Evolutionary conservation across 1,139 yeast species (phyloP).

Genomic region (Kodamaea alishanica): DNA sequence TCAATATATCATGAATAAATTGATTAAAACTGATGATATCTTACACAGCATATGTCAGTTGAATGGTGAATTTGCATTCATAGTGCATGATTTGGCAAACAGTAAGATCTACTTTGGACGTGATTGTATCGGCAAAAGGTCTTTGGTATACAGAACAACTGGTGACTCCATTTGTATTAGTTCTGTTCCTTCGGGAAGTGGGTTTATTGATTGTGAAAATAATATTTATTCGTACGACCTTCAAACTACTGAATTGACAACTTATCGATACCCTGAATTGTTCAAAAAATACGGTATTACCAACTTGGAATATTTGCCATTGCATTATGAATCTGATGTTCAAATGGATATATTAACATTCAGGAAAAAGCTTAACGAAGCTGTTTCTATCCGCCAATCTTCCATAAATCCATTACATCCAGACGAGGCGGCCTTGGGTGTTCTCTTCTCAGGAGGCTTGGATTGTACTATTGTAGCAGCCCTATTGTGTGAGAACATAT

Average conservation of each 20-base stretch:
- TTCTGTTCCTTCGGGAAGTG: conserved; percentile 31
- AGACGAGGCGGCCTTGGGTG: conserved; percentile 44
- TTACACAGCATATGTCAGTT: conserved; percentile 35
- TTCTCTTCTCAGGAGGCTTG: conserved; percentile 89
- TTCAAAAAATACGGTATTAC: conserved; percentile 1
- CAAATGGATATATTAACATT: not conserved
- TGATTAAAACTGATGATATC: conserved; percentile 21
- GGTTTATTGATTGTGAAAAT: conserved; percentile 51
- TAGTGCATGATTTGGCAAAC: conserved; percentile 38
- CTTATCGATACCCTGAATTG: conserved; percentile 4
- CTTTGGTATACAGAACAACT: conserved; percentile 48
- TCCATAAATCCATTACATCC: conserved; percentile 57
- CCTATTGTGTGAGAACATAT: conserved; percentile 28
- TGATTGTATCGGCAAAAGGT: conserved; percentile 77
- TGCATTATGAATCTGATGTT: not conserved
- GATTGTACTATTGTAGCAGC: conserved; percentile 82
- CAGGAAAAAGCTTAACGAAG: conserved; percentile 21
- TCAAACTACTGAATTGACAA: conserved; percentile 12
- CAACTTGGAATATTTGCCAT: conserved; percentile 3
- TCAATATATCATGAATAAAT: conserved; percentile 21
- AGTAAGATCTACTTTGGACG: conserved; percentile 68
- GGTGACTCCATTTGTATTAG: conserved; percentile 42
- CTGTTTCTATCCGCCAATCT: conserved; percentile 51
- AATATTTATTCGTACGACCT: conserved; percentile 43
- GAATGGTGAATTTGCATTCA: conserved; percentile 82